Evolutionary conservation across 768 basidiomycete genomes (phyloP), one percentile per base, ranked within the genome.

Genomic region (Hygrophoropsis aurantiaca): DNA sequence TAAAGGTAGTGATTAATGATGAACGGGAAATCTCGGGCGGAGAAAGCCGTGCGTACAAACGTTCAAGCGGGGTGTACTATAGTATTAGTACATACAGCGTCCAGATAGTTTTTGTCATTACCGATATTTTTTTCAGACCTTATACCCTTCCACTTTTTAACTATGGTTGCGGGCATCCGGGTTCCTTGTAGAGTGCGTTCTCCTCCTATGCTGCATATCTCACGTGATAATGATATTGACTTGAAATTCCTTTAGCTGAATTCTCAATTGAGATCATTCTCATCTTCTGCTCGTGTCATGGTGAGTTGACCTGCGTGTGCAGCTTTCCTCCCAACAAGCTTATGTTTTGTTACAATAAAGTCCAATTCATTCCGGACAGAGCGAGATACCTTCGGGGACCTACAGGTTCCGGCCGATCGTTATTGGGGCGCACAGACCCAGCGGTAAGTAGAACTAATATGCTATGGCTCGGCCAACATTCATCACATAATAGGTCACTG

Each of bases 341-440:
- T n/a, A n/a, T n/a, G 13, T 32, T 38, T 11, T 19, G 38, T 26
- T 27, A 4, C 44, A 76, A 74, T 67, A 74, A 23, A 73, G 78
- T 48, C 73, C n/a, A n/a, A 78, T 57, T 64, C 70, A 25, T 85
- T 79, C 66, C 87, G 94, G 49, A 72, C 76, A 19, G 95, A 99
- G 70, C 84, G 75, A 55, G 97, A 98, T 67, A 97, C 97, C 3
- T 98, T 99, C 65, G 97, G 97, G 26, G 90, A 94, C 51, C 81
- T 99, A 33, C 79, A 88, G 56, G 97, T 99, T 20, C 87, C 89
- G 20, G 80, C 79, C 13, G 84, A 89, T 50, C 81, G 86, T 48
- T 97, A 98, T 71, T 99, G 94, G 93, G 97, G 97, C 50, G 94
- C 94, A 15, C 97, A 98, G 70, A 99, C 97, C 11, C 95, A 98